Base-by-base conservation (phyloP, 176 grass and related monocot genomes). In the Canna indica region DNA sequence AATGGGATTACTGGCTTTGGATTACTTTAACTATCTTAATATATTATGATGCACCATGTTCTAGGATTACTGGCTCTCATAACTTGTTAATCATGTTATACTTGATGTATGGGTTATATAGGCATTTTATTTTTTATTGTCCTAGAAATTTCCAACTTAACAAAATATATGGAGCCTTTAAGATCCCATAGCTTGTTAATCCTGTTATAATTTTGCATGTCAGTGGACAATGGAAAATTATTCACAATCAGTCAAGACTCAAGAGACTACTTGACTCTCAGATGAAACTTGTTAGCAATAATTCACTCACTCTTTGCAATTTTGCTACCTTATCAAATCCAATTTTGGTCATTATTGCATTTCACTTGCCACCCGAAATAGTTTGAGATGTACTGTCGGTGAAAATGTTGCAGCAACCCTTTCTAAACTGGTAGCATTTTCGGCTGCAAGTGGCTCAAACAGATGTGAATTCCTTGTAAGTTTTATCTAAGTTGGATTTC, bases 171-270 rank as follows among this genome's bases (percentile, higher is more conserved):
- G 42, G 60, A 24, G 72, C 26, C 46, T 61, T 68, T 59, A 25
- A 74, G n/a, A 67, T 75, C 22, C 48, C 78, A 59, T 46, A 71
- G 74, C 69, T 44, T 70, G 20, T 29, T 75, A 77, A 85, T 76
- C 36, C 53, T 81, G 28, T 29, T 56, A 64, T 76, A 84, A 48
- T 64, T 74, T 70, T 85, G 35, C 74, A 79, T 90, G 67, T 86
- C 83, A 96, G 93, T 96, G 86, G 93, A 96, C 62, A 69, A 81
- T 96, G 62, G 93, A 88, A 79, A 96, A 90, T 33, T 91, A 88
- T 71, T 79, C 58, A 33, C 66, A 79, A 72, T 87, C 93, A 52
- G 75, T 91, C 32, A 34, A n/a, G n/a, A n/a, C n/a, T n/a, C n/a
- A n/a, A 75, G 85, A 82, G 65, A 82, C 71, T 96, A 58, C 73